Evolutionary conservation across 2,329 filamentous ascomycete species (phyloP), one percentile per base, ranked within the genome.

Genomic region (Tolypocladium guangdongense): DNA sequence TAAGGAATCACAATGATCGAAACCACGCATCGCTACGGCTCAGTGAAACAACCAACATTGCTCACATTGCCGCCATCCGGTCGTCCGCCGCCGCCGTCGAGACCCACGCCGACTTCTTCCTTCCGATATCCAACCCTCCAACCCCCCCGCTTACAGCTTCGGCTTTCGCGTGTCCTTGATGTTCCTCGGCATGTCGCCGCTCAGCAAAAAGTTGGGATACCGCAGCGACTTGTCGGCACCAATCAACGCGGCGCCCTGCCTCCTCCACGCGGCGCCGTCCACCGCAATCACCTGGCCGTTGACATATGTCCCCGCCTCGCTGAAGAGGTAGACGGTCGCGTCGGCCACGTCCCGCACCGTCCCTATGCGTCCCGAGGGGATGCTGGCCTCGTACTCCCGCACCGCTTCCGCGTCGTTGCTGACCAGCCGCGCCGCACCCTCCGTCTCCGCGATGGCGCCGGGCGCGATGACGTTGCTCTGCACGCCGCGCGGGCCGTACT

Each of bases 401-500:
- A 60, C 53, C 51, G 70, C 66, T 8, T 65, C 62, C 43, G 66
- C 60, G 20, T 58, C 62, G 50, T 61, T 66, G 60, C 74, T 76
- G 10, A 78, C 69, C 11, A 87, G 72, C 12, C 88, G 77, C 48
- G 81, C 78, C 76, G 90, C 80, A 46, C 88, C 88, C 70, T 97
- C 93, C 0, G 93, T 97, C 30, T 82, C 86, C 1, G 75, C 82
- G 60, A 99, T 95, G 0, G 87, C 88, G 1, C 93, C 93, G 0
- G 92, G 93, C 0, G 90, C 83, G 60, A 99, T 87, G 53, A 93
- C 83, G 65, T 99, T 99, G 53, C 86, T 88, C 1, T 88, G 91
- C 35, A 97, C 73, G 16, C 93, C 93, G 45, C 82, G 80, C 0
- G 93, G 93, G 0, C 92, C 92, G 66, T 93, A 93, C 69, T 99